phyloP scores from a whole-genome alignment of 768 basidiomycete species.

The Crucibulum laeve region DNA sequence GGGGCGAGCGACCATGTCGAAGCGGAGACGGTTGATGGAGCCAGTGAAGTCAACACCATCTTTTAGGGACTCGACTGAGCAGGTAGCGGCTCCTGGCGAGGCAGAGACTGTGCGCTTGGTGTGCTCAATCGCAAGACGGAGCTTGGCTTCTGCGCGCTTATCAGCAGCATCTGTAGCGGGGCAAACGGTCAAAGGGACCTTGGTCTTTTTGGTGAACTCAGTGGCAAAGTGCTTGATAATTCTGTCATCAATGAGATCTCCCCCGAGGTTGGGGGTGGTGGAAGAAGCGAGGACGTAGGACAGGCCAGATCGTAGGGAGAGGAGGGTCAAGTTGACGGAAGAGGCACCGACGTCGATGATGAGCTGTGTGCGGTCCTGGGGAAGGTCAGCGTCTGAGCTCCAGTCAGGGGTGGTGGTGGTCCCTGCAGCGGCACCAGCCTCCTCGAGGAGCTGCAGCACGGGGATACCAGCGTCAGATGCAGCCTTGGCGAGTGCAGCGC shows the following conservation, averaged over 20 bases:
- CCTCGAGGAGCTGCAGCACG: conserved; percentile 85
- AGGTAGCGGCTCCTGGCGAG: conserved; percentile 80
- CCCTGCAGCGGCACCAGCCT: conserved; percentile 72
- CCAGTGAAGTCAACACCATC: conserved; percentile 86
- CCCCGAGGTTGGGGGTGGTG: conserved; percentile 47
- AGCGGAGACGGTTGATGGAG: conserved; percentile 49
- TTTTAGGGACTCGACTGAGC: conserved; percentile 91
- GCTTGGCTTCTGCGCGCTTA: conserved; percentile 88
- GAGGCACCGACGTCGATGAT: conserved; percentile 81
- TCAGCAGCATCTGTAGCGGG: conserved; percentile 53
- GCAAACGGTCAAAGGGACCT: conserved; percentile 61
- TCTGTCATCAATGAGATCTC: conserved; percentile 72
- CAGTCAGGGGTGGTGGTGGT: conserved; percentile 46
- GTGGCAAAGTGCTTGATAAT: conserved; percentile 90
- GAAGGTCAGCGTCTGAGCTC: conserved; percentile 28
- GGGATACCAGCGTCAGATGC: conserved; percentile 77
- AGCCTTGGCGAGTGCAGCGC: conserved; percentile 65
- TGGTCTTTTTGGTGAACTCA: conserved; percentile 97
- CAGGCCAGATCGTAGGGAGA: conserved; percentile 75
- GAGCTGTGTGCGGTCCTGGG: conserved; percentile 70
- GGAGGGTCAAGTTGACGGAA: conserved; percentile 61
- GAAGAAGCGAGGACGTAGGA: conserved; percentile 57
- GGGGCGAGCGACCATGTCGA: conserved; percentile 57
- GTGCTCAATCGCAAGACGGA: conserved; percentile 88
- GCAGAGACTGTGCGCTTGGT: conserved; percentile 93